Evolutionary conservation across 208 protist species (phyloP).

Genomic region (Leishmania aethiopica): DNA sequence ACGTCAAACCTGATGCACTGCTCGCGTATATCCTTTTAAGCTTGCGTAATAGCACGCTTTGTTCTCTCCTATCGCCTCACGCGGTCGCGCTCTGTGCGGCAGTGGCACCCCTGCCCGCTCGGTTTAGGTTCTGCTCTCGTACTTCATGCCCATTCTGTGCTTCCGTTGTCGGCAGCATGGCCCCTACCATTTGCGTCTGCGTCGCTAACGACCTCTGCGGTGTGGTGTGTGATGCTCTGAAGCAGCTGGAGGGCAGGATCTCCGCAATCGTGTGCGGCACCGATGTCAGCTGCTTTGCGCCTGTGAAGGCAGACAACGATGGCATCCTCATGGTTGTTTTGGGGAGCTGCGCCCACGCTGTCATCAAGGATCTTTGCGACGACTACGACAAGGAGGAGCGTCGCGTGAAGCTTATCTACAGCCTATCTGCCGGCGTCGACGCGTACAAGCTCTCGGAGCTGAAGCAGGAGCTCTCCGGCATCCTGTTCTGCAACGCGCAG

Average conservation of each 20-base stretch:
- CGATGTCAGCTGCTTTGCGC: neutral
- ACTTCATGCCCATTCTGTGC: conserved; percentile 24
- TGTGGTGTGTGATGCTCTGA: neutral
- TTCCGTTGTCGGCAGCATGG: neutral
- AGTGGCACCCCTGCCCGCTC: too few species aligned
- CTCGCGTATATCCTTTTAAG: too few species aligned
- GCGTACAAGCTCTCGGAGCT: conserved; percentile 55
- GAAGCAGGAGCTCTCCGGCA: conserved; percentile 40
- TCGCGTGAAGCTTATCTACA: conserved; percentile 80
- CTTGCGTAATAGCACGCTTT: too few species aligned
- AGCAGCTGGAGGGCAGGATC: neutral
- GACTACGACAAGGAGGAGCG: conserved; percentile 48
- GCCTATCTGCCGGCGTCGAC: conserved; percentile 73
- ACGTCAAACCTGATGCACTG: too few species aligned
- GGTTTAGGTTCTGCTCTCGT: conserved; percentile 46
- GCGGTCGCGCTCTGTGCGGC: too few species aligned
- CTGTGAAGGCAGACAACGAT: conserved; percentile 13
- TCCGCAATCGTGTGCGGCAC: neutral
- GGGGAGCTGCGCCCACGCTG: conserved; percentile 29
- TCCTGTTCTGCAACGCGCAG: conserved; percentile 75
- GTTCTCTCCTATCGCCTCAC: too few species aligned
- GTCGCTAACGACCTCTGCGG: neutral
- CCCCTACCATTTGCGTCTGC: conserved; percentile 13
- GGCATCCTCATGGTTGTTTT: conserved; percentile 9
- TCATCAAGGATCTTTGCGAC: conserved; percentile 52